Percentiles rank a stretch among this genome's conserved stretches.
phyloP scores from a whole-genome alignment of 805 yeast species.

The Naumovozyma baii region DNA sequence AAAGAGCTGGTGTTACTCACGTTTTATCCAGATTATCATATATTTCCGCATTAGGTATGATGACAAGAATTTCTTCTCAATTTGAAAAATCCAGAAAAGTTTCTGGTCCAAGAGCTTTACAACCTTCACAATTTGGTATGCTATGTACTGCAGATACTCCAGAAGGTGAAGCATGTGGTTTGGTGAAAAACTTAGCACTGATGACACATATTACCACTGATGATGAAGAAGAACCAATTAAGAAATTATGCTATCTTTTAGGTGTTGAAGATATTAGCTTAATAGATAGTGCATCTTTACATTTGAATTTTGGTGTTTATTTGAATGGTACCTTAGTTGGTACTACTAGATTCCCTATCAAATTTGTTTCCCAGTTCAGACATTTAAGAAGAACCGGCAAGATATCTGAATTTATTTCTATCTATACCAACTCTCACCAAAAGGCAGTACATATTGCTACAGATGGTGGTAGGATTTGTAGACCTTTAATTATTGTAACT shows the following conservation, averaged over 20 bases:
- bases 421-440: conserved; percentile 83
- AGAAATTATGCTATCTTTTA: conserved; percentile 60
- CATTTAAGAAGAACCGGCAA: conserved; percentile 72
- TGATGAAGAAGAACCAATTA: conserved; percentile 88
- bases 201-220: conserved; percentile 99
- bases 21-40: conserved; percentile 85
- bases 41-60: conserved; percentile 95
- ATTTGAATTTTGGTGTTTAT: conserved; percentile 73
- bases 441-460: conserved; percentile 94
- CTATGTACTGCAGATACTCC: conserved; percentile 98
- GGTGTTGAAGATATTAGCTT: conserved; percentile 84
- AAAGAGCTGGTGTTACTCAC: conserved; percentile 98
- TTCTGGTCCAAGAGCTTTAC: conserved; percentile 96
- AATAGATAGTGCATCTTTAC: conserved; percentile 75
- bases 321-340: conserved; percentile 93
- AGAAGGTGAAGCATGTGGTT: conserved; percentile 99
- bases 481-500: conserved; percentile 85
- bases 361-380: conserved; percentile 73
- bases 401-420: conserved; percentile 82
- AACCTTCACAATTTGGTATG: conserved; percentile 99
- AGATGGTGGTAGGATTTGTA: conserved; percentile 97
- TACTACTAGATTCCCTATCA: conserved; percentile 76
- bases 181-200: conserved; percentile 90
- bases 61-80: conserved; percentile 98
- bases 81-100: conserved; percentile 96